phyloP scores from a whole-genome alignment of 2,329 filamentous ascomycete species.

The Ceratocystis papillata region DNA sequence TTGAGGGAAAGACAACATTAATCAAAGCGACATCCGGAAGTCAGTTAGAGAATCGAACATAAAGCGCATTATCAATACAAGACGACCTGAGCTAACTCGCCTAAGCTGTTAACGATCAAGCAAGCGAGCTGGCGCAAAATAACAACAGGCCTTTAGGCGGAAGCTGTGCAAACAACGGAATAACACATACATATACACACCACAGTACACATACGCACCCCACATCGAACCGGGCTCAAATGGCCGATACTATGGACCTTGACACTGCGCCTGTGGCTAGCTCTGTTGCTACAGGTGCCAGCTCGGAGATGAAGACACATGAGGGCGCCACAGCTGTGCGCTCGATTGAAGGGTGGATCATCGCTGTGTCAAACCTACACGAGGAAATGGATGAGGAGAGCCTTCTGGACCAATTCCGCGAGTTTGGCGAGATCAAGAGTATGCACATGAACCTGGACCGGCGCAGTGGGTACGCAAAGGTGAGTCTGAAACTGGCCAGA shows the following conservation, averaged over 20 bases:
- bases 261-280: constrained; percentile 32
- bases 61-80: no score
- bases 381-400: constrained; percentile 80
- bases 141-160: no score
- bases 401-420: constrained; percentile 68
- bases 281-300: constrained; percentile 30
- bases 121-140: no score
- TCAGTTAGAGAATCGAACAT: no score
- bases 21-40: no score
- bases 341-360: constrained; percentile 82
- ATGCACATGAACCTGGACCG: constrained; percentile 73
- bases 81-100: no score
- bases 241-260: constrained; percentile 51
- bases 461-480: constrained; percentile 79
- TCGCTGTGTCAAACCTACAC: constrained; percentile 77
- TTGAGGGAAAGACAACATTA: no score
- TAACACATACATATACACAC: constrained; percentile 16
- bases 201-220: background rate
- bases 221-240: constrained; percentile 26
- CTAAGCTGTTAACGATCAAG: no score
- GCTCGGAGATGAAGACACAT: constrained; percentile 57
- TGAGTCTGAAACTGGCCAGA: constrained; percentile 29
- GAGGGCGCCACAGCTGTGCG: constrained; percentile 68
- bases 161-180: no score
- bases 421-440: constrained; percentile 81